Conservation (phyloP, 139 green algal species). For the Nannochloris sp. region DNA sequence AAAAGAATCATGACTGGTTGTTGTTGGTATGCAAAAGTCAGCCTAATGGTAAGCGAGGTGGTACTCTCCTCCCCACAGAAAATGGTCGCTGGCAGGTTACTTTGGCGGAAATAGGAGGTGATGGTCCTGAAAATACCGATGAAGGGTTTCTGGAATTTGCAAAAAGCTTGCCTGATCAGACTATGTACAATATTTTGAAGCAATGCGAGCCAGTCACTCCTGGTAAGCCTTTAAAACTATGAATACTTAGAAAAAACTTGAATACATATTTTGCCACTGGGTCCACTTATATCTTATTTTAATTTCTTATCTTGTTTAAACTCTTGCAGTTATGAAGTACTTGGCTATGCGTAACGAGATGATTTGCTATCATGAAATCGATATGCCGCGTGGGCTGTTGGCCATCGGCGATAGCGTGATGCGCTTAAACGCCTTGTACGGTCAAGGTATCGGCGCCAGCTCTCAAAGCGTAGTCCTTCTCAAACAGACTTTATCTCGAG, state of each 20-base stretch:
- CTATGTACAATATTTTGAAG: background rate
- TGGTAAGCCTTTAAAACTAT: background rate
- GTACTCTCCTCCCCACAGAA: slow-evolving; percentile 1
- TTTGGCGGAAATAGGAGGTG: slow-evolving; percentile 1
- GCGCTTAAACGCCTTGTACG: slow-evolving; percentile 7
- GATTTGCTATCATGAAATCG: background rate
- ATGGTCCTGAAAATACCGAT: background rate
- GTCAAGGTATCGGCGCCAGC: slow-evolving; percentile 1
- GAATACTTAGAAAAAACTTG: background rate
- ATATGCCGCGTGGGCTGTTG: background rate
- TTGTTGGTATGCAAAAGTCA: background rate
- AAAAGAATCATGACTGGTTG: slow-evolving; percentile 1
- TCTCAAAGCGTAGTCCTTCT: background rate
- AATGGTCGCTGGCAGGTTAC: slow-evolving; percentile 2
- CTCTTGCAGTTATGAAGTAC: background rate
- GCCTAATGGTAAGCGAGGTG: background rate
- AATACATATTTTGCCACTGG: background rate
- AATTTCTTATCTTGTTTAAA: background rate
- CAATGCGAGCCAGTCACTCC: background rate
- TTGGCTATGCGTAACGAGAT: slow-evolving; percentile 1
- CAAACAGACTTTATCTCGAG: background rate
- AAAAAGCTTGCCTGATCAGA: slow-evolving; percentile 3
- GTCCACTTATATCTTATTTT: background rate
- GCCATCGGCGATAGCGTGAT: slow-evolving; percentile 6
- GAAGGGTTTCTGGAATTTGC: slow-evolving; percentile 1